These are phyloP conservation scores for Parsonsia alboflavescens DNA, from an alignment of 257 asterid species.

Conservation along the genomic window DNA sequence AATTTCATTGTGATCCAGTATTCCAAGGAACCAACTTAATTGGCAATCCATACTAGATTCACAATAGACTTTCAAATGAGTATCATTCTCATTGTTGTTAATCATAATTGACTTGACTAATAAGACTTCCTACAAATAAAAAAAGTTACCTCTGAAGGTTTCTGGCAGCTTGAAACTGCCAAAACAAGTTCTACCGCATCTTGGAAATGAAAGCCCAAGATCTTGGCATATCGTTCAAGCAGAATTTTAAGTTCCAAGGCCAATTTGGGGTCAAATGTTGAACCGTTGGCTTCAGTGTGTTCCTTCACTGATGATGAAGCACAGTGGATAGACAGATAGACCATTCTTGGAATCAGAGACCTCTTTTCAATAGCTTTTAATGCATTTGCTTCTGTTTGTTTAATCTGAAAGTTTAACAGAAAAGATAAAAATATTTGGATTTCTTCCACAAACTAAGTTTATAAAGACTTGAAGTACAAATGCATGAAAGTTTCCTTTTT, in stretches of 20 bases:
- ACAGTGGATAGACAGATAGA: conserved; percentile 69
- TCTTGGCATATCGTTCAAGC: conserved; percentile 75
- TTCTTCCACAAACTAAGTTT: background rate
- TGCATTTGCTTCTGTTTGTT: conserved; percentile 44
- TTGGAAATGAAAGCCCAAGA: conserved; percentile 63
- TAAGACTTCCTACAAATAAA: background rate
- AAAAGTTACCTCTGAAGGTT: conserved; percentile 51
- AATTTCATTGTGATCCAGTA: background rate
- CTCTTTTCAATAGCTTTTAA: conserved; percentile 68
- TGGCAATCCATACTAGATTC: background rate
- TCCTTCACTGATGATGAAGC: conserved; percentile 76
- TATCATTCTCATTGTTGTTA: background rate
- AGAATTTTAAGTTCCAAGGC: conserved; percentile 62
- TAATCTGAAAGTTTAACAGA: conserved; percentile 48
- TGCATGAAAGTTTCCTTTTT: background rate
- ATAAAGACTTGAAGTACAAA: background rate
- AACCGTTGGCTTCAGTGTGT: conserved; percentile 64
- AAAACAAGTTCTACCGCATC: conserved; percentile 74
- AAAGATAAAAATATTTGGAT: conserved; percentile 8
- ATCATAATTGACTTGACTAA: background rate
- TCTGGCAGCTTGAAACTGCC: conserved; percentile 57
- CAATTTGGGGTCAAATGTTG: conserved; percentile 49
- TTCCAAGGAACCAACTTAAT: background rate
- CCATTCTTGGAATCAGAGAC: conserved; percentile 84
- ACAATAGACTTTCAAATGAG: background rate